phyloP scores from a whole-genome alignment of 148 eudicot species.

The Selenicereus undatus region DNA sequence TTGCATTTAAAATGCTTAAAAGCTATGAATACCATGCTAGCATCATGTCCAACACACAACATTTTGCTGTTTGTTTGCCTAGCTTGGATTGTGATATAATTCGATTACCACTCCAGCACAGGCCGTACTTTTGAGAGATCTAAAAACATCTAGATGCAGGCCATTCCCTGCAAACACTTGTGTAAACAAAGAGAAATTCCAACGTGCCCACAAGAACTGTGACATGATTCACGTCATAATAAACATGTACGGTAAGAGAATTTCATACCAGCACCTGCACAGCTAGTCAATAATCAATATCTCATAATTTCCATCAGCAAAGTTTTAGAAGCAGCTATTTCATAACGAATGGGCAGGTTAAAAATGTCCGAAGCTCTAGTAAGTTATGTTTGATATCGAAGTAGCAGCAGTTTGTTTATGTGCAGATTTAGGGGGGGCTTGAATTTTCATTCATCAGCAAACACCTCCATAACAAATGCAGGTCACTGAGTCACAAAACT shows the following conservation, averaged over 20 bases:
- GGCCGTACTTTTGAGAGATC: no score
- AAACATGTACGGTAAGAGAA: neutral
- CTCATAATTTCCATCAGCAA: no score
- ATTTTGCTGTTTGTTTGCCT: no score
- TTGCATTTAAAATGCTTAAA: no score
- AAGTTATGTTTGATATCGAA: neutral
- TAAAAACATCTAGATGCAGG: no score
- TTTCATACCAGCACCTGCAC: neutral
- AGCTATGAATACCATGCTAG: neutral
- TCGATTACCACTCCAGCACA: no score
- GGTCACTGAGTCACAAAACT: constrained; percentile 28
- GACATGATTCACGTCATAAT: neutral
- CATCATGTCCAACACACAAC: no score
- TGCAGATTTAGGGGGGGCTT: constrained; percentile 22
- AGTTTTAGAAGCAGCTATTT: neutral
- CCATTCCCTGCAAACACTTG: no score
- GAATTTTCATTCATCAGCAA: constrained; percentile 27
- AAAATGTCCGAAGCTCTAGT: neutral
- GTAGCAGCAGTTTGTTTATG: neutral
- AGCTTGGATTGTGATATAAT: no score
- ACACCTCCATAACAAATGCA: constrained; percentile 26
- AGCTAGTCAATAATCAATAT: no score
- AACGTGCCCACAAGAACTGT: no score
- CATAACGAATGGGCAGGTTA: neutral
- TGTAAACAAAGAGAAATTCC: no score